Evolutionary conservation across 106 monocot genomes (phyloP), one percentile per base, ranked within the genome.

Genomic region (Dendrobium chrysotoxum): DNA sequence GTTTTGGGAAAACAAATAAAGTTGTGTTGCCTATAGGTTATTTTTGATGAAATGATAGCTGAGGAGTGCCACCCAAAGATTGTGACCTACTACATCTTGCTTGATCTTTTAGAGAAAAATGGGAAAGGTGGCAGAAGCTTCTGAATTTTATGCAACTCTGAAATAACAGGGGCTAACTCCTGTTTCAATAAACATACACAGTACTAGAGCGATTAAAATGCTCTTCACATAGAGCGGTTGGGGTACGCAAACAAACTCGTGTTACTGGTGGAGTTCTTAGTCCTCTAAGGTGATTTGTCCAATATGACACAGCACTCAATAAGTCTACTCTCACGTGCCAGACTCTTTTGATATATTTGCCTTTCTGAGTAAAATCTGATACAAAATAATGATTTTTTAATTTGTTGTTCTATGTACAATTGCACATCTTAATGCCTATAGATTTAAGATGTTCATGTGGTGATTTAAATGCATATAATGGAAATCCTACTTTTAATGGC

Each of bases 1-100:
- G 99, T 79, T 99, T 99, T 93, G 95, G 93, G 40, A 95, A 91
- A 85, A 80, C 81, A 41, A 89, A 87, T 77, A 87, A 85, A 77
- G 88, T 95, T 80, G n/a, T n/a, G n/a, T n/a, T n/a, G 90, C 95
- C 79, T 91, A 84, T 68, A 86, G 71, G 61, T 90, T 99, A 77
- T 95, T 35, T 35, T 99, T 87, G 91, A 99, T 88, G 95, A 93
- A 82, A 99, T 99, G 99, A 81, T 99, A 83, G 80, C 79, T 68
- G 79, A 83, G 75, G 91, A 90, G 39, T 93, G 95, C 84, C 83
- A 46, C 44, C 99, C 99, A 64, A 99, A 99, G 82, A 91, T 99
- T 83, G 93, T 95, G 53, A 95, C 95, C 2, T 95, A 95, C 80
- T 95, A 98, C 81, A 92, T 93, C 66, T 89, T 98, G 75, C 92